A percentile compares a stretch with the other conserved stretches of the same genome.
These are phyloP conservation scores for Zychaea mexicana DNA, from an alignment of 371 early-diverging fungal species.

Conservation along the genomic window DNA sequence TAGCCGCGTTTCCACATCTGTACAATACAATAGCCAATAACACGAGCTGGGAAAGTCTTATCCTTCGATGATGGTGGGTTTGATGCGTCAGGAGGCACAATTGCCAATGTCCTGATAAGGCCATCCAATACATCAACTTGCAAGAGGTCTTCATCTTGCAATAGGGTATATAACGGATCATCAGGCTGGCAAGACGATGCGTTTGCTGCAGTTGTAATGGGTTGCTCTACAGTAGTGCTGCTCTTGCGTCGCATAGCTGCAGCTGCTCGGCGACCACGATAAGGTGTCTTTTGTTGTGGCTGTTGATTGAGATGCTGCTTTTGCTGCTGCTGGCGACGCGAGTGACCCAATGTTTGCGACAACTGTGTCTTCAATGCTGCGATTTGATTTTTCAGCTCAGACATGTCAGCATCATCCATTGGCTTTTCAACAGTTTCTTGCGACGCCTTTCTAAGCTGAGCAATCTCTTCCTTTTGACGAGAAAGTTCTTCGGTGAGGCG, in stretches of 20 bases:
- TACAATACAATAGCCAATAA: slow-evolving; percentile 75
- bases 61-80: slow-evolving; percentile 74
- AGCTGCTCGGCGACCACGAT: neutral
- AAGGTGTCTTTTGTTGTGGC: slow-evolving; percentile 4
- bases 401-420: slow-evolving; percentile 16
- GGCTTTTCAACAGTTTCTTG: slow-evolving; percentile 37
- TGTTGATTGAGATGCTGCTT: slow-evolving; percentile 14
- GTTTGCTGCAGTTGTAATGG: neutral
- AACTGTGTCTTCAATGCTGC: slow-evolving; percentile 34
- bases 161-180: slow-evolving; percentile 16
- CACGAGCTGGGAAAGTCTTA: slow-evolving; percentile 85
- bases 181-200: neutral
- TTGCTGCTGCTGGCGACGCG: slow-evolving; percentile 13
- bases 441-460: slow-evolving; percentile 44
- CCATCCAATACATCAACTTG: slow-evolving; percentile 85
- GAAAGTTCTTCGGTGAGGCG: slow-evolving; percentile 64
- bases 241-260: slow-evolving; percentile 4
- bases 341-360: slow-evolving; percentile 19
- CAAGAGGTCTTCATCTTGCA: slow-evolving; percentile 70
- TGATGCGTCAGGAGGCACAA: slow-evolving; percentile 76
- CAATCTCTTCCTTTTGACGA: slow-evolving; percentile 72
- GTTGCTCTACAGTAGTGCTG: neutral
- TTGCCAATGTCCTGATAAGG: slow-evolving; percentile 75
- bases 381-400: slow-evolving; percentile 34
- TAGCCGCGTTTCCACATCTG: slow-evolving; percentile 79